These are phyloP conservation scores for Beauveria asiatica DNA, from an alignment of 2,329 filamentous ascomycete genomes.

Conservation along the genomic window DNA sequence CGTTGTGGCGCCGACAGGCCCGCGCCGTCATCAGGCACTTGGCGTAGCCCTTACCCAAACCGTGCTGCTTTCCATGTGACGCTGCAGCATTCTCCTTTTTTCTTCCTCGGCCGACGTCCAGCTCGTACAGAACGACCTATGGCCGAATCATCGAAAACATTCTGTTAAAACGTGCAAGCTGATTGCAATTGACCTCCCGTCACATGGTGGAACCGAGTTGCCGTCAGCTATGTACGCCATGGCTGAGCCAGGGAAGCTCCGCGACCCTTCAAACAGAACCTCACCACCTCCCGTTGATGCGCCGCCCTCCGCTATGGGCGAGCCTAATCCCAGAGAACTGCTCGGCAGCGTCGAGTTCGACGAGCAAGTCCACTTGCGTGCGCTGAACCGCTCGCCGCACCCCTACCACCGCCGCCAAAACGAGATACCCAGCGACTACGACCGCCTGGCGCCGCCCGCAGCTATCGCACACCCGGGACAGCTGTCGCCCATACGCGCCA, in stretches of 20 bases:
- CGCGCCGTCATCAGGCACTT: neutral
- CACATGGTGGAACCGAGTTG: neutral
- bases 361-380: conserved; percentile 34
- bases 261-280: neutral
- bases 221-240: neutral
- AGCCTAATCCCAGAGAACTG: conserved; percentile 31
- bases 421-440: conserved; percentile 45
- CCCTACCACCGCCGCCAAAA: conserved; percentile 55
- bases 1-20: neutral
- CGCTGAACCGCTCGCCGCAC: conserved; percentile 55
- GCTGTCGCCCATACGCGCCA: conserved; percentile 18
- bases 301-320: conserved; percentile 35
- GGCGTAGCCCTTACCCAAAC: conserved; percentile 6
- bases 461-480: conserved; percentile 11
- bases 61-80: conserved; percentile 4
- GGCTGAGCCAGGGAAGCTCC: neutral
- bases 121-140: neutral
- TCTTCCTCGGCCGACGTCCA: neutral
- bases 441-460: conserved; percentile 21
- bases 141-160: neutral
- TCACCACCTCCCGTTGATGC: neutral
- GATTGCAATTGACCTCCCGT: neutral
- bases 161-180: neutral
- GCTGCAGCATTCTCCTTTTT: neutral
- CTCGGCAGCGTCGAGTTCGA: conserved; percentile 24